These are phyloP conservation scores for Tinospora cordifolia DNA, from an alignment of 164 flowering plant genomes.

Conservation along the genomic window DNA sequence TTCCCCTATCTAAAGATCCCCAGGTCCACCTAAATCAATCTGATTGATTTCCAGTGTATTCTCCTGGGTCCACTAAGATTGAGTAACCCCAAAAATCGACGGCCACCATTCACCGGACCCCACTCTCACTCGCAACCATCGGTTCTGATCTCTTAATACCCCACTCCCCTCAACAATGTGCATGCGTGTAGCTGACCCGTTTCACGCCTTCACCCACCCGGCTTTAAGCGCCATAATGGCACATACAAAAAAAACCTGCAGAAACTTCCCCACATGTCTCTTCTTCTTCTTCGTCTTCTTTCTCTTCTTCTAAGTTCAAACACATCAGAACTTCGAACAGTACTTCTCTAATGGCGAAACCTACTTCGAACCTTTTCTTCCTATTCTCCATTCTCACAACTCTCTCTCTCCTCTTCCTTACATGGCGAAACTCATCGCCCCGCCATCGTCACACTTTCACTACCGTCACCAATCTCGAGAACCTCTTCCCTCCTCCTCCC, in stretches of 20 bases:
- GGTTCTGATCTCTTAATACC: neutral
- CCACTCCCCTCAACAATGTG: neutral
- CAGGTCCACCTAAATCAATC: neutral
- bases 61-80: neutral
- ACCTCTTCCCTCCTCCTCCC: slow-evolving; percentile 20
- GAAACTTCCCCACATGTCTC: slow-evolving; percentile 1
- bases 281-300: too few species aligned
- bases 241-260: neutral
- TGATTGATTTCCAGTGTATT: neutral
- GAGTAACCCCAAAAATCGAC: neutral
- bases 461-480: slow-evolving; percentile 5
- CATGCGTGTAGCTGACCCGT: neutral
- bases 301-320: too few species aligned
- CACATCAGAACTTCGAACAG: neutral
- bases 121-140: neutral
- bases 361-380: slow-evolving; percentile 1
- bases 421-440: neutral
- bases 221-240: neutral
- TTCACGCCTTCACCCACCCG: neutral
- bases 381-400: neutral
- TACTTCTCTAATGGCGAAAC: slow-evolving; percentile 11
- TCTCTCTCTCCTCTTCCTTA: slow-evolving; percentile 13
- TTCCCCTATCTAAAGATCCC: neutral
- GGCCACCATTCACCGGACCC: neutral
- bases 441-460: slow-evolving; percentile 4